Evolutionary conservation across 1,139 yeast species (phyloP), one percentile per base, ranked within the genome.

Genomic region (Taphrina deformans): DNA sequence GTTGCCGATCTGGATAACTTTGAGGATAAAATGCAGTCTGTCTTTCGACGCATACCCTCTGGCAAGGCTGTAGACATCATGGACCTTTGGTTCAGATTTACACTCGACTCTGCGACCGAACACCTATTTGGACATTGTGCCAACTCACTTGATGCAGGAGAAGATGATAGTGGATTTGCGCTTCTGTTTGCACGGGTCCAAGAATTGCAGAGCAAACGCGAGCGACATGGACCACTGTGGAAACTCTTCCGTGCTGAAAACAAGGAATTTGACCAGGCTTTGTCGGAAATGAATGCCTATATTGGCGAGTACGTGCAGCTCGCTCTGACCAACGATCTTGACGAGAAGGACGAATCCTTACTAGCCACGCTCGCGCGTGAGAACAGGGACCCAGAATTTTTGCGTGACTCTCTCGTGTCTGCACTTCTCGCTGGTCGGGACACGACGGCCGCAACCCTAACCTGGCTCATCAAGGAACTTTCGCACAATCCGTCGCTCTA

Each of bases 371-470:
- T 58, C 14, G 60, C 35, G 18, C 40, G 44, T 18, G 60, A 52
- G 31, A 38, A 31, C 16, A 35, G 60, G 12, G 65, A 61, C 6
- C 73, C 70, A 41, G 45, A 44, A 12, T 76, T 79, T n/a, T 78
- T 83, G 69, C 78, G 84, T 60, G 84, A 82, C 70, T 85, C 83
- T 72, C 76, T 81, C 45, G 75, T 83, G 69, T 82, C 82, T 69
- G 80, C 83, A 68, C 73, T 83, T 66, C 74, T 61, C 5, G 65
- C 65, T 29, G 65, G 65, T 14, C 52, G 65, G 31, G 65, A 61
- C 60, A 61, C 65, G 3, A 61, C 65, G 6, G 65, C 65, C 1
- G 60, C 59, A n/a, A 52, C 60, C 16, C 46, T 61, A n/a, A 79
- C 83, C 4, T 83, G 80, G 73, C 70, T 77, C 12, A 76, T 83